phyloP scores from a whole-genome alignment of 176 grass and related monocot genomes.

The Chloris gayana region DNA sequence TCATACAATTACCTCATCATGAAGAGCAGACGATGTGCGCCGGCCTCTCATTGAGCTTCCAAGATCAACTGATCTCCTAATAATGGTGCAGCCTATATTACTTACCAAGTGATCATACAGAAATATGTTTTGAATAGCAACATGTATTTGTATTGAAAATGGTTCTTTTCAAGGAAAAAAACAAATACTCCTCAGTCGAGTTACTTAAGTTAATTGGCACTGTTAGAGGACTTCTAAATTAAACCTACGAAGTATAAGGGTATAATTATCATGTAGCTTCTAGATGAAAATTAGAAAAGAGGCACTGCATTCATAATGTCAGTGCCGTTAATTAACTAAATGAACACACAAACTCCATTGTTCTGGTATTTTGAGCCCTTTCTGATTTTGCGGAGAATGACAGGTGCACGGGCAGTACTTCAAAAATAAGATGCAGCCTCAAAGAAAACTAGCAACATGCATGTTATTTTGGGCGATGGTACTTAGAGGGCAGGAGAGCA shows the following conservation, averaged over 20 bases:
- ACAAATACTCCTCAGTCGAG: constrained; percentile 15
- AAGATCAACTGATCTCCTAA: constrained; percentile 94
- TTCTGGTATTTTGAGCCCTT: not conserved
- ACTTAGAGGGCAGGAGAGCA: not conserved
- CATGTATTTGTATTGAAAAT: constrained; percentile 35
- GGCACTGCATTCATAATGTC: too few relatives aligned
- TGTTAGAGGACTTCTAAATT: constrained; percentile 4
- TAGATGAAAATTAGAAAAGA: too few relatives aligned
- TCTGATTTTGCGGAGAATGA: not conserved
- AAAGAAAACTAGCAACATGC: constrained; percentile 18
- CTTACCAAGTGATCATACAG: constrained; percentile 40
- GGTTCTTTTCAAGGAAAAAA: not conserved
- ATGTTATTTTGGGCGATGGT: not conserved
- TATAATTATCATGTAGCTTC: constrained; percentile 2
- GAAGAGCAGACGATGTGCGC: constrained; percentile 61
- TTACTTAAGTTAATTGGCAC: constrained; percentile 25
- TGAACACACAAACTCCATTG: not conserved
- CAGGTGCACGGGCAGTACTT: not conserved
- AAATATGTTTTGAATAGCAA: constrained; percentile 27
- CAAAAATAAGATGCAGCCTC: not conserved
- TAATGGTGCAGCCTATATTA: constrained; percentile 50
- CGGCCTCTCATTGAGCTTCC: constrained; percentile 71
- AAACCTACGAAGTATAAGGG: constrained; percentile 1
- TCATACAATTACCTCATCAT: constrained; percentile 74
- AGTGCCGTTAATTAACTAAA: not conserved